Evolutionary conservation across 2,329 filamentous ascomycete genomes (phyloP), one percentile per base, ranked within the genome.

Genomic region (Pezicula carpinea): DNA sequence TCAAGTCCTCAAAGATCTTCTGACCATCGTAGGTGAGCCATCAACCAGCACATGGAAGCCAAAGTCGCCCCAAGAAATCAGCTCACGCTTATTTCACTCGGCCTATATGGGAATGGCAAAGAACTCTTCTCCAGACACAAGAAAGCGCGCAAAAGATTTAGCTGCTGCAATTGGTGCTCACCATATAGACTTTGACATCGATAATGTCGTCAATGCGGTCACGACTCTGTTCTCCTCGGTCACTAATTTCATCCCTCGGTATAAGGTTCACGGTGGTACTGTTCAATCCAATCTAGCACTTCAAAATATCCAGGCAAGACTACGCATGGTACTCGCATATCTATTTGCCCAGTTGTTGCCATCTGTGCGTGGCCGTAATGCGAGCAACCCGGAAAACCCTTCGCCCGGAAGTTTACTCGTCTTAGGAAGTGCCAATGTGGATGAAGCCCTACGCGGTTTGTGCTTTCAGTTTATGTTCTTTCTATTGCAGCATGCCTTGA

Each of bases 131-230:
- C 67, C 70, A 35, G 84, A 89, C 53, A 61, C 57, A 7, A 42
- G 87, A 8, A 70, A 74, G 39, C 73, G 88, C 22, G 84, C 88
- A 1, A 77, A 77, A 58, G 71, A 76, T 0, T 72, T 92, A 0
- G 64, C 75, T 4, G 59, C 70, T 4, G 73, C 70, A 4, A 89
- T 92, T 44, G 87, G 87, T 3, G 73, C 78, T 14, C 83, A 89
- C 58, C 89, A 93, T 60, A 73, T 79, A 4, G 78, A 91, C 59
- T 70, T 89, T 38, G 80, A 89, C 58, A 89, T 92, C 47, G 88
- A 92, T 59, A 73, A 74, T 2, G 74, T 83, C 7, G 80, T 82
- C 51, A 69, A 76, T 17, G 77, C 83, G 0, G 69, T 82, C 43
- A 80, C 77, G 54, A 73, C 73, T 36, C 66, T 89, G 1, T 71